phyloP scores from a whole-genome alignment of 2,329 filamentous ascomycete species.

The Aspergillus sp. region DNA sequence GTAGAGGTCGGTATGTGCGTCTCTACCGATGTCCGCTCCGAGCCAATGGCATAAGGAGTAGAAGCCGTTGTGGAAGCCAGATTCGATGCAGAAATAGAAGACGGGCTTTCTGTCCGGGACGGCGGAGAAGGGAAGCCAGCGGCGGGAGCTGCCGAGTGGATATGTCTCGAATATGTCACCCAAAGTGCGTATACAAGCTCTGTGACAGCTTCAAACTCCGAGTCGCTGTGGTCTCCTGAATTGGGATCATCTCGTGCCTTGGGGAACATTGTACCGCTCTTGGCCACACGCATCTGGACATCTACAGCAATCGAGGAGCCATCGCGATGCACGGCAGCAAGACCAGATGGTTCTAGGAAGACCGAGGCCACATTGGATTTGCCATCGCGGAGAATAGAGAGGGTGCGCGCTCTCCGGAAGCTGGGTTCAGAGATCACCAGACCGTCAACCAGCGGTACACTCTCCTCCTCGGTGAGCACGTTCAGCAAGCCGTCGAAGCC shows the following conservation, averaged over 20 bases:
- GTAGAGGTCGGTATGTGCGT: conserved; percentile 47
- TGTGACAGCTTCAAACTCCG: conserved; percentile 56
- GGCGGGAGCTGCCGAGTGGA: conserved; percentile 72
- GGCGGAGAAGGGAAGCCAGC: conserved; percentile 54
- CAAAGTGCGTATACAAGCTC: conserved; percentile 93
- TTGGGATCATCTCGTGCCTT: conserved; percentile 62
- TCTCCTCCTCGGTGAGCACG: conserved; percentile 82
- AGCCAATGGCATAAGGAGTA: conserved; percentile 21
- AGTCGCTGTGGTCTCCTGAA: conserved; percentile 62
- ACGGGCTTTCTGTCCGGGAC: conserved; percentile 66
- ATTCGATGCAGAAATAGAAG: conserved; percentile 76
- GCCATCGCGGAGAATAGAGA: conserved; percentile 80
- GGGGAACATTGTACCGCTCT: conserved; percentile 71
- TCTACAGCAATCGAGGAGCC: conserved; percentile 91
- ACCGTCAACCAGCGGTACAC: conserved; percentile 81
- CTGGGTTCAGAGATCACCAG: conserved; percentile 96
- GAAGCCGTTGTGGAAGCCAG: conserved; percentile 56
- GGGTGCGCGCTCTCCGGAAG: conserved; percentile 83
- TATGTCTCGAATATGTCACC: conserved; percentile 93
- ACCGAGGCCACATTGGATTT: conserved; percentile 74
- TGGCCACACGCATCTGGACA: conserved; percentile 93
- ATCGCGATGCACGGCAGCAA: conserved; percentile 84
- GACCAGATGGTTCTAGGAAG: conserved; percentile 80
- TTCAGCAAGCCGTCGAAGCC: conserved; percentile 81
- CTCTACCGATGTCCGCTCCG: conserved; percentile 31